Evolutionary conservation across 257 asterid species (phyloP).

Genomic region (Thymus quinquecostatus): DNA sequence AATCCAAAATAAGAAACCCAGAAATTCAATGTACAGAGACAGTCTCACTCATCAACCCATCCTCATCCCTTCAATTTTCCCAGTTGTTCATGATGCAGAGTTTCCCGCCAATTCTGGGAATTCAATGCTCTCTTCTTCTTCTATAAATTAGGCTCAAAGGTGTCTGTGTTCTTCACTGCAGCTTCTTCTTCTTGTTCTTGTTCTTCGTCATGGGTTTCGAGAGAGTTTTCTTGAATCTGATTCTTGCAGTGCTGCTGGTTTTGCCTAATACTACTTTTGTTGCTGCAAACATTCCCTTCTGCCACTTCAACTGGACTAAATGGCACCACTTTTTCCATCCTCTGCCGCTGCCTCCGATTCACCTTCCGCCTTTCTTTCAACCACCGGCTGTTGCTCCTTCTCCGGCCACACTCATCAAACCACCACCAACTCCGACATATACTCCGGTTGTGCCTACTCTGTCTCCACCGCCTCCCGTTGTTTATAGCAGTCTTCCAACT

Average conservation of each 20-base stretch:
- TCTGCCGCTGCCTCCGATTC: conserved; percentile 14
- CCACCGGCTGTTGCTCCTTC: not conserved
- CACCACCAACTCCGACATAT: not conserved
- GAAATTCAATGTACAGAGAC: conserved; percentile 4
- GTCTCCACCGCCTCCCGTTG: not conserved
- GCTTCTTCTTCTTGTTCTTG: not conserved
- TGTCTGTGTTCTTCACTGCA: not conserved
- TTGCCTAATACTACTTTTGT: conserved; percentile 5
- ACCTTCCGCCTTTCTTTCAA: not conserved
- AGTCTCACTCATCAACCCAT: conserved; percentile 14
- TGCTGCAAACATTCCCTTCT: conserved; percentile 4
- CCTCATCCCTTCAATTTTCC: not conserved
- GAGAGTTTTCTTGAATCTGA: conserved; percentile 16
- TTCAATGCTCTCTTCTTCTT: not conserved
- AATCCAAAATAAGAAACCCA: not conserved
- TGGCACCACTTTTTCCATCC: conserved; percentile 2
- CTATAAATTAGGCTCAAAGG: conserved; percentile 13
- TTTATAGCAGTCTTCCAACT: not conserved
- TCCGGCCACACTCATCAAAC: not conserved
- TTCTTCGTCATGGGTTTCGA: conserved; percentile 17
- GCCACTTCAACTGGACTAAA: conserved; percentile 23
- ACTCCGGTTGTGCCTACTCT: not conserved
- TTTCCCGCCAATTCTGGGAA: not conserved
- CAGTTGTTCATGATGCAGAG: conserved; percentile 27
- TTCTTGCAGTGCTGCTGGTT: conserved; percentile 15